These are phyloP conservation scores for Leptodontidium sp. DNA, from an alignment of 2,329 filamentous ascomycete species.

Conservation along the genomic window DNA sequence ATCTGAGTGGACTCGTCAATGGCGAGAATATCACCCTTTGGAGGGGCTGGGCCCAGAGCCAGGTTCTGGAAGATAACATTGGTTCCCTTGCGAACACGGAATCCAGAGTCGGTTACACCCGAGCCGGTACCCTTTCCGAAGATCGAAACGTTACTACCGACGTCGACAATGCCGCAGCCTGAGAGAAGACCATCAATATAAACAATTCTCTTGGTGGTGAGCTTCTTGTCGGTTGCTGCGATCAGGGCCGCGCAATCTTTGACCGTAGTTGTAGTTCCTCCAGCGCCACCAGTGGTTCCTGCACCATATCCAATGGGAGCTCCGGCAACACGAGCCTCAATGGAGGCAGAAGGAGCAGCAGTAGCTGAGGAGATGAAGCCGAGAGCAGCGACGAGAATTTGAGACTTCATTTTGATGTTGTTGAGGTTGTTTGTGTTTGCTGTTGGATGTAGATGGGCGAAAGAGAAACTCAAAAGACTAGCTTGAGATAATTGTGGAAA, in stretches of 20 bases:
- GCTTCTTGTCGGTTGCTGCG: conserved; percentile 14
- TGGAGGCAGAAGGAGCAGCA: not conserved
- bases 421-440: not conserved
- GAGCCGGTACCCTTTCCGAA: conserved; percentile 52
- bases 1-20: conserved; percentile 52
- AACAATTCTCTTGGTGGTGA: conserved; percentile 46
- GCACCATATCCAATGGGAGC: conserved; percentile 23
- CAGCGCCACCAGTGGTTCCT: conserved; percentile 18
- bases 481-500: conserved; percentile 17
- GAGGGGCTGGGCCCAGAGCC: conserved; percentile 54
- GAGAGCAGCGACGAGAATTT: conserved; percentile 16
- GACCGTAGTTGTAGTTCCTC: conserved; percentile 19
- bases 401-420: conserved; percentile 19
- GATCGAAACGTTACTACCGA: conserved; percentile 54
- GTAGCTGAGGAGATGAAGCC: conserved; percentile 9
- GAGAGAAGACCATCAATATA: conserved; percentile 52
- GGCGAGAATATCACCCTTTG: conserved; percentile 57
- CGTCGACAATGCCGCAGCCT: conserved; percentile 48
- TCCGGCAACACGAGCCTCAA: conserved; percentile 1
- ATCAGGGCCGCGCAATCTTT: conserved; percentile 16
- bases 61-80: conserved; percentile 63
- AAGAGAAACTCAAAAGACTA: conserved; percentile 12
- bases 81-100: conserved; percentile 54
- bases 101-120: conserved; percentile 51
- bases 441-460: not conserved